Conservation (phyloP, 2,329 filamentous ascomycete species). For the Fusarium pilosicola region DNA sequence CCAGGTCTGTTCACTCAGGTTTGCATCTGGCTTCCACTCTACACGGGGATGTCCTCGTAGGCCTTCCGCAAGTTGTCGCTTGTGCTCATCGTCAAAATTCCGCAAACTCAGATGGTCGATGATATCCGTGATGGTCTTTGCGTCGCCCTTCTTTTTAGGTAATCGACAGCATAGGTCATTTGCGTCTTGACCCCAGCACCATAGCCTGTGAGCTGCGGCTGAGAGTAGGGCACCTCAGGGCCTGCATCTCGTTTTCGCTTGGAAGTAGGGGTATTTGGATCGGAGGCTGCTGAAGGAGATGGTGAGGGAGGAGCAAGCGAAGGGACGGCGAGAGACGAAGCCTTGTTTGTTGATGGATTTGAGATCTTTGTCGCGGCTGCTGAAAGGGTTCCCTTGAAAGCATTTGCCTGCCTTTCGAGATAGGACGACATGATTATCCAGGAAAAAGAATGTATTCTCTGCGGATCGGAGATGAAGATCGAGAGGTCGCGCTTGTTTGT, state of each 20-base stretch:
- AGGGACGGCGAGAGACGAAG: conserved; percentile 39
- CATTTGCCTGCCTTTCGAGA: conserved; percentile 72
- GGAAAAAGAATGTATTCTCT: conserved; percentile 16
- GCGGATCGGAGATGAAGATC: not conserved
- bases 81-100: conserved; percentile 67
- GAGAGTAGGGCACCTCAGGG: conserved; percentile 72
- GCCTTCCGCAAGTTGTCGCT: conserved; percentile 73
- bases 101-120: conserved; percentile 82
- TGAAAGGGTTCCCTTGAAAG: conserved; percentile 69
- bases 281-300: conserved; percentile 67
- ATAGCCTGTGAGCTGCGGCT: conserved; percentile 78
- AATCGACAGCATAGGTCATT: conserved; percentile 86
- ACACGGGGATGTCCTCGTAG: conserved; percentile 72
- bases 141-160: conserved; percentile 77
- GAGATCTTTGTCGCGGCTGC: conserved; percentile 72
- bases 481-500: conserved; percentile 1
- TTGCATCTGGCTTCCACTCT: conserved; percentile 64
- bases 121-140: conserved; percentile 79
- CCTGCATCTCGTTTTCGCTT: conserved; percentile 68
- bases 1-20: conserved; percentile 74
- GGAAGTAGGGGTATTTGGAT: conserved; percentile 70
- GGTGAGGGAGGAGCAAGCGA: conserved; percentile 69
- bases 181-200: conserved; percentile 87
- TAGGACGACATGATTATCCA: conserved; percentile 66
- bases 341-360: conserved; percentile 55